Evolutionary conservation across 2,329 filamentous ascomycete genomes (phyloP), one percentile per base, ranked within the genome.

Genomic region (Fusarium austroafricanum): DNA sequence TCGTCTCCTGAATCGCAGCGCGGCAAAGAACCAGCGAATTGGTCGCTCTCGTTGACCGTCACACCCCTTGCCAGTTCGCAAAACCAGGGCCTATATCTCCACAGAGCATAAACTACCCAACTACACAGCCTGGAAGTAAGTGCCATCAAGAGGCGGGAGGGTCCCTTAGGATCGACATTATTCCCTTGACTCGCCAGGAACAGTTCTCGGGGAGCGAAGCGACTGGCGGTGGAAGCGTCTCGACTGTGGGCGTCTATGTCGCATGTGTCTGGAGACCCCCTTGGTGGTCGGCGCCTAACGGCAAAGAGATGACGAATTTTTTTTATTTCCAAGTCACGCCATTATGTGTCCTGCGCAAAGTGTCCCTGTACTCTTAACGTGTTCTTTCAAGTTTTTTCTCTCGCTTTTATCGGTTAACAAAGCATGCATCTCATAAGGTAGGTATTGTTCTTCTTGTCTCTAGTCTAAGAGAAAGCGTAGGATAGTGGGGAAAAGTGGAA

Each of bases 221-320:
- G 66, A 69, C 66, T 69, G 66, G 66, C 29, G 44, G 61, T 70
- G 55, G 66, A 50, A 63, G 66, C 61, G 66, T 69, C 66, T 69
- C 66, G 66, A 63, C 61, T 68, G 52, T 69, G 66, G 66, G 66
- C 66, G 66, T 67, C 61, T 69, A 69, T 53, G 66, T 70, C 66
- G 52, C 66, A 69, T 69, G 66, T 66, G 62, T 58, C 56, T 53
- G 66, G 66, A 40, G 49, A 38, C 39, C 46, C 65, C 52, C 38
- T 39, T 59, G 47, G 39, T 28, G 44, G 40, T 29, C 23, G 56
- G 66, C 66, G 66, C 66, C 66, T 70, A 69, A 63, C 28, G 50
- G 39, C n/a, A 21, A 43, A 29, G 26, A 46, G 21, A 35, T 29
- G 38, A 29, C 37, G 21, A 21, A 42, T 23, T 8, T 44, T 28